A percentile compares a stretch with the other conserved stretches of the same genome.
Conservation (phyloP, 2,329 filamentous ascomycete genomes). For the Moelleriella libera region DNA sequence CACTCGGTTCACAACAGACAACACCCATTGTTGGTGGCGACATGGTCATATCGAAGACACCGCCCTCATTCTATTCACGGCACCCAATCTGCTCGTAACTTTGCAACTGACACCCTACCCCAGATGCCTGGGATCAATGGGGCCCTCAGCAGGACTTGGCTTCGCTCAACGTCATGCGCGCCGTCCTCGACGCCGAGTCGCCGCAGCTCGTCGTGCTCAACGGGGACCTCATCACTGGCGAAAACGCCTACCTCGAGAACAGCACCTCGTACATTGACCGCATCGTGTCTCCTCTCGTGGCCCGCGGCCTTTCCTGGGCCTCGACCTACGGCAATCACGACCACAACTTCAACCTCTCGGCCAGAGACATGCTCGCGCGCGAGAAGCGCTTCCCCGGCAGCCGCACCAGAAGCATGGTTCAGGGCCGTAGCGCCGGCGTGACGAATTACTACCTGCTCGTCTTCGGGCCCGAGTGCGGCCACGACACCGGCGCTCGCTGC, state of each 20-base stretch:
- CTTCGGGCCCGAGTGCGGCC: conserved; percentile 19
- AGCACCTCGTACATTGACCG: conserved; percentile 41
- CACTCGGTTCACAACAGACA: too few species aligned
- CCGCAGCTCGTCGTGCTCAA: conserved; percentile 54
- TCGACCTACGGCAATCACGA: conserved; percentile 64
- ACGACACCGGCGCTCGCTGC: conserved; percentile 12
- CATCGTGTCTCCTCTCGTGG: conserved; percentile 42
- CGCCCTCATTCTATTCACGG: too few species aligned
- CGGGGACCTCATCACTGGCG: conserved; percentile 58
- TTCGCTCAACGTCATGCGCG: conserved; percentile 40
- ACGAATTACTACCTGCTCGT: conserved; percentile 35
- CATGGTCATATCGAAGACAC: too few species aligned
- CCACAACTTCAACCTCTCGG: conserved; percentile 41
- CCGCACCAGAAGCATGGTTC: conserved; percentile 26
- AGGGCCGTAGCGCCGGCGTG: conserved; percentile 18
- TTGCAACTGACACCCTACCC: too few species aligned
- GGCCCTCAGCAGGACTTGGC: conserved; percentile 39
- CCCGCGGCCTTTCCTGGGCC: conserved; percentile 44
- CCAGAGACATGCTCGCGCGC: conserved; percentile 24
- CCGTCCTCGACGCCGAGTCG: conserved; percentile 40
- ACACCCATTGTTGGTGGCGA: too few species aligned
- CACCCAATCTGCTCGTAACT: too few species aligned
- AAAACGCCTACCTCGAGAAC: conserved; percentile 42
- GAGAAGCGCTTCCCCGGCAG: conserved; percentile 24
- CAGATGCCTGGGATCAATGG: conserved; percentile 30